A percentile compares a stretch with the other conserved stretches of the same genome.
Evolutionary conservation across 2,329 filamentous ascomycete species (phyloP).

Genomic region (Penicillium corylophilum): DNA sequence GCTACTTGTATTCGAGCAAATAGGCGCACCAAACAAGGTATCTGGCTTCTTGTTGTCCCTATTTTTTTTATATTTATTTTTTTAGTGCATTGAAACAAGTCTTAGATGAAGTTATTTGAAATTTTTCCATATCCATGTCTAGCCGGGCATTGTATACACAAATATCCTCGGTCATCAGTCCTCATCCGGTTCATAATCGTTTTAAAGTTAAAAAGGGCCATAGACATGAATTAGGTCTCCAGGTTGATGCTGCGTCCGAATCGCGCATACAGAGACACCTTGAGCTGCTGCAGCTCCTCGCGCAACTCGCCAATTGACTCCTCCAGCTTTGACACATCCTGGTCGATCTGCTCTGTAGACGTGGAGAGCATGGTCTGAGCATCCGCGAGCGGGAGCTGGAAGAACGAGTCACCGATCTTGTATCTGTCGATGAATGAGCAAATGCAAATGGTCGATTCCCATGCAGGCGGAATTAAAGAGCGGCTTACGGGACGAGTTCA

Average conservation of each 20-base stretch:
- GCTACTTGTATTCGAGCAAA: too few species aligned
- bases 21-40: too few species aligned
- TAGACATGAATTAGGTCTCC: conserved; percentile 63
- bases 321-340: conserved; percentile 73
- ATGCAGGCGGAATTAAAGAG: conserved; percentile 6
- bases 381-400: conserved; percentile 77
- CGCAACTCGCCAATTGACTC: conserved; percentile 71
- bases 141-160: neutral
- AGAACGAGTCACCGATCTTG: conserved; percentile 95
- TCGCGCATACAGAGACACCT: conserved; percentile 87
- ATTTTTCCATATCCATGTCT: neutral
- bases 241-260: conserved; percentile 97
- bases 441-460: neutral
- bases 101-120: too few species aligned
- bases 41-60: too few species aligned
- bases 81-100: too few species aligned
- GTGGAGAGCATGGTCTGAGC: conserved; percentile 80
- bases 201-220: neutral
- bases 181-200: neutral
- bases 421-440: conserved; percentile 59
- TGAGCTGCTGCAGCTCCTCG: conserved; percentile 86
- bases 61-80: neutral
- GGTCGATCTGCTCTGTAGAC: conserved; percentile 71
- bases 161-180: neutral
- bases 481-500: conserved; percentile 78